Percentiles rank a stretch among this genome's conserved stretches.
phyloP scores from a whole-genome alignment of 306 rosid genomes.

The Quercus engelmannii region DNA sequence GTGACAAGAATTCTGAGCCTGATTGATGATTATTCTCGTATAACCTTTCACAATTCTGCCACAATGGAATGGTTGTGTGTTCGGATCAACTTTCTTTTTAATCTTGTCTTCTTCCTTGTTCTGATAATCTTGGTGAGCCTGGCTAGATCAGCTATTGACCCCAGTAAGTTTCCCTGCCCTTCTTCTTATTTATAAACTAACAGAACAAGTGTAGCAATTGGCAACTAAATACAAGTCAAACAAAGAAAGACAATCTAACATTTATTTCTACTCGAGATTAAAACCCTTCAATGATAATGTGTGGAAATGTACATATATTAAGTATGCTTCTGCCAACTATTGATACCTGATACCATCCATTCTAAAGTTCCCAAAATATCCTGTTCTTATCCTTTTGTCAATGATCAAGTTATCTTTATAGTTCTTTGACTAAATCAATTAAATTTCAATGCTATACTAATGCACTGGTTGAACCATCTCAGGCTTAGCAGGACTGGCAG shows the following conservation, averaged over 20 bases:
- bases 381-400: not conserved
- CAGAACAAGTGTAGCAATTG: not conserved
- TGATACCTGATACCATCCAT: not conserved
- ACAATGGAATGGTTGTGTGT: slow-evolving; percentile 87
- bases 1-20: slow-evolving; percentile 37
- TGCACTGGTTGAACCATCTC: slow-evolving; percentile 23
- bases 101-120: slow-evolving; percentile 58
- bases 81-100: slow-evolving; percentile 74
- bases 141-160: slow-evolving; percentile 66
- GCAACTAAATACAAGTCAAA: not conserved
- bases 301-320: too few species aligned
- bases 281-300: not conserved
- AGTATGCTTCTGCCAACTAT: too few species aligned
- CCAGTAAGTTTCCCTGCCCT: slow-evolving; percentile 48
- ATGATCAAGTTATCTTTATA: not conserved
- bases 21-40: slow-evolving; percentile 63
- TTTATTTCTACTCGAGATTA: not conserved
- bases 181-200: slow-evolving; percentile 9
- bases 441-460: not conserved
- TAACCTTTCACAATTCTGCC: slow-evolving; percentile 71
- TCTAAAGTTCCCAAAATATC: not conserved
- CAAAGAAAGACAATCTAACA: not conserved
- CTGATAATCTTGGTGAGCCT: slow-evolving; percentile 63
- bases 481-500: slow-evolving; percentile 87
- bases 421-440: not conserved